Evolutionary conservation across 2,329 filamentous ascomycete genomes (phyloP).

Genomic region (Trichoderma sp.): DNA sequence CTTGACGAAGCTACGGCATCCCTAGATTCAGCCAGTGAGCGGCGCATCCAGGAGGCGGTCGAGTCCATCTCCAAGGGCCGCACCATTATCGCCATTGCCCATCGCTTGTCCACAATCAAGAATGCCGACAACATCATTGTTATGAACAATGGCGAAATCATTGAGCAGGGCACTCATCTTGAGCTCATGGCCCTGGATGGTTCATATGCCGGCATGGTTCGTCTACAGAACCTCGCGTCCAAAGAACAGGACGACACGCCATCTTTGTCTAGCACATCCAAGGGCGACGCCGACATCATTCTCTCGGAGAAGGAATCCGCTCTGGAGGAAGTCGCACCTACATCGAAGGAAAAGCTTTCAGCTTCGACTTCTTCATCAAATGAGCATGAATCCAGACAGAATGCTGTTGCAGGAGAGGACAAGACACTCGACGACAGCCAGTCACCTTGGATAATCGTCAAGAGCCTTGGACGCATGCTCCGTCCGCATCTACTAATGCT

Average conservation of each 20-base stretch:
- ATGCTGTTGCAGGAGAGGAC: conserved; percentile 14
- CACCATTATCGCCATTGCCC: conserved; percentile 65
- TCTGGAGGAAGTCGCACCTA: conserved; percentile 28
- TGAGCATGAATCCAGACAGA: conserved; percentile 24
- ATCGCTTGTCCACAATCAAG: conserved; percentile 58
- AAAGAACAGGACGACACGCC: conserved; percentile 29
- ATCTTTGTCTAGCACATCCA: conserved; percentile 32
- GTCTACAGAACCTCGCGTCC: conserved; percentile 39
- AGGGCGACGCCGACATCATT: conserved; percentile 43
- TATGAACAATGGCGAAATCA: conserved; percentile 51
- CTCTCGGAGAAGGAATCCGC: conserved; percentile 37
- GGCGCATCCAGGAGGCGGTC: conserved; percentile 50
- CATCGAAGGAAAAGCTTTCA: conserved; percentile 39
- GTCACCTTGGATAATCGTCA: conserved; percentile 39
- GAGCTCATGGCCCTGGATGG: conserved; percentile 52
- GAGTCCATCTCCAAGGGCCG: conserved; percentile 47
- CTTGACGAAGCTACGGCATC: conserved; percentile 62
- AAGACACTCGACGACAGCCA: conserved; percentile 39
- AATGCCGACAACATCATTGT: conserved; percentile 67
- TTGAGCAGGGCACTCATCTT: conserved; percentile 63
- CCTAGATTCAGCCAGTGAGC: conserved; percentile 57
- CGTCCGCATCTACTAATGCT: conserved; percentile 40
- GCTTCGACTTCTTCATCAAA: background rate
- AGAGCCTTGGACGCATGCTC: conserved; percentile 36
- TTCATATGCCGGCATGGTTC: conserved; percentile 53